Evolutionary conservation across 2,329 filamentous ascomycete species (phyloP).

Genomic region (Aureobasidium leucospermi): DNA sequence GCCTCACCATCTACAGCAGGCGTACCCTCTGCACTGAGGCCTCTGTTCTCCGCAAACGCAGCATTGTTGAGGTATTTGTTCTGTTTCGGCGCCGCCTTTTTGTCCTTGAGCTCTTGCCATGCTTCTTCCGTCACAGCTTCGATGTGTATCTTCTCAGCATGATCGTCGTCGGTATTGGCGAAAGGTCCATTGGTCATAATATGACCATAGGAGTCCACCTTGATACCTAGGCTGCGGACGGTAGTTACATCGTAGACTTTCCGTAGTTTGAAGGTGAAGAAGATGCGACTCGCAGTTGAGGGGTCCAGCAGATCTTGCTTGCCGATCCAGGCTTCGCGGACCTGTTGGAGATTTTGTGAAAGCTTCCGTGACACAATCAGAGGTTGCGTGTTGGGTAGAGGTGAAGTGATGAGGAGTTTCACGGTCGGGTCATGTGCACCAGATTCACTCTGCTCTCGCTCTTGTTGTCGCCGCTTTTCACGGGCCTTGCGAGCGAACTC

Average conservation of each 20-base stretch:
- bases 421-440: conserved; percentile 43
- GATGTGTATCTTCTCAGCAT: conserved; percentile 57
- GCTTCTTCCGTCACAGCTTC: conserved; percentile 68
- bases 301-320: conserved; percentile 34
- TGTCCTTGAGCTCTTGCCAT: conserved; percentile 45
- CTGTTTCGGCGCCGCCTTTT: conserved; percentile 30
- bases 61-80: not conserved
- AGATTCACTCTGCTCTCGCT: conserved; percentile 19
- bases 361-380: conserved; percentile 60
- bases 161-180: conserved; percentile 44
- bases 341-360: conserved; percentile 58
- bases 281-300: conserved; percentile 48
- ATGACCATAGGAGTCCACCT: conserved; percentile 34
- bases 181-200: conserved; percentile 34
- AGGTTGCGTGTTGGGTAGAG: conserved; percentile 52
- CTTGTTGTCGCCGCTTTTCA: conserved; percentile 29
- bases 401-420: conserved; percentile 61
- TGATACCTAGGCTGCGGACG: conserved; percentile 59
- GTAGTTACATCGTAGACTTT: conserved; percentile 71
- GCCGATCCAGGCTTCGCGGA: conserved; percentile 62
- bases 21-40: conserved; percentile 14
- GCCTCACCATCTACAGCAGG: conserved; percentile 17
- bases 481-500: conserved; percentile 36
- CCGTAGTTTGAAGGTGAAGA: conserved; percentile 72
- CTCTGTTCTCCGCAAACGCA: conserved; percentile 14